phyloP scores from a whole-genome alignment of 192 early-diverging fungal species.

The Neocallimastix lanati region DNA sequence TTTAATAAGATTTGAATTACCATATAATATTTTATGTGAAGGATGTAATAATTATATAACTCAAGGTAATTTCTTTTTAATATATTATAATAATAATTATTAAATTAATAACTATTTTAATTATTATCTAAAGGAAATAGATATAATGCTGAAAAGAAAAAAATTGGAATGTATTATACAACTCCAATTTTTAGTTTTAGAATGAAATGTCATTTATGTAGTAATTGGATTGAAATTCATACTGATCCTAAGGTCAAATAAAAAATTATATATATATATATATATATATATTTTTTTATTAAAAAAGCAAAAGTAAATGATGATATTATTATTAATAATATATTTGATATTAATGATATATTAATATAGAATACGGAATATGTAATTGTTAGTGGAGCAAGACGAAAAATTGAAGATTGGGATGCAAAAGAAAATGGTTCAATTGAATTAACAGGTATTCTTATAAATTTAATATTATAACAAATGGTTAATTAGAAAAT shows the following conservation, averaged over 20 bases:
- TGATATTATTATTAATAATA: too few relatives aligned
- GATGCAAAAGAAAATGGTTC: constrained; percentile 44
- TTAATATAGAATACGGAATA: constrained; percentile 49
- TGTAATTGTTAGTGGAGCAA: constrained; percentile 46
- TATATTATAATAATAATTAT: neutral
- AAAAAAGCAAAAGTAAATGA: too few relatives aligned
- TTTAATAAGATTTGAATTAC: constrained; percentile 57
- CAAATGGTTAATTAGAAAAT: too few relatives aligned
- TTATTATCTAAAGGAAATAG: constrained; percentile 50
- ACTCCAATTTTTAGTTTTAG: constrained; percentile 76
- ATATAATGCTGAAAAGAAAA: constrained; percentile 91
- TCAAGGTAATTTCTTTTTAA: neutral
- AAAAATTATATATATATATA: neutral
- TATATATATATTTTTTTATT: too few relatives aligned
- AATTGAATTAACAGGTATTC: constrained; percentile 33
- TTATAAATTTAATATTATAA: too few relatives aligned
- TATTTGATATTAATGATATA: too few relatives aligned
- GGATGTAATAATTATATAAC: constrained; percentile 61
- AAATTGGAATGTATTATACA: constrained; percentile 67
- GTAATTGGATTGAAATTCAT: constrained; percentile 73
- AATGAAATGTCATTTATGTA: constrained; percentile 85
- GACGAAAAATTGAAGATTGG: constrained; percentile 56
- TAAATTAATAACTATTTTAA: too few relatives aligned
- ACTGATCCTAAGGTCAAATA: constrained; percentile 70
- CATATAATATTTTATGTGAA: constrained; percentile 77